These are phyloP conservation scores for Kurtzmaniella cleridarum DNA, from an alignment of 805 yeast species.

Conservation along the genomic window DNA sequence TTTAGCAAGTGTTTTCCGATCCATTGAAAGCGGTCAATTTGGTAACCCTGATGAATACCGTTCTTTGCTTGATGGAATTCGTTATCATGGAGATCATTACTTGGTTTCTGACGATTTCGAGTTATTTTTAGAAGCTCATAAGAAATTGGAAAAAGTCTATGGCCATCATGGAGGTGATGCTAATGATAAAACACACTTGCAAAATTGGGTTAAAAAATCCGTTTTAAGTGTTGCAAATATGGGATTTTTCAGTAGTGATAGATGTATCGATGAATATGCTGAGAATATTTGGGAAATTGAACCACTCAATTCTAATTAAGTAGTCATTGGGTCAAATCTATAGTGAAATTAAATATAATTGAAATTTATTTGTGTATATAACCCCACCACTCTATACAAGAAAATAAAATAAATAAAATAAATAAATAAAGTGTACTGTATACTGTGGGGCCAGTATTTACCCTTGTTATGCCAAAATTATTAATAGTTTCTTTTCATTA, in stretches of 20 bases:
- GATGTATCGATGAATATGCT: slow-evolving; percentile 89
- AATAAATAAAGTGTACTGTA: too few species aligned
- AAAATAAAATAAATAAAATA: too few species aligned
- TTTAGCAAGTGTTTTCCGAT: slow-evolving; percentile 56
- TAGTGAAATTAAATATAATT: too few species aligned
- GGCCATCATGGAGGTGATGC: slow-evolving; percentile 40
- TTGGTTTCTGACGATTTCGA: slow-evolving; percentile 87
- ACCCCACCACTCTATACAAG: too few species aligned
- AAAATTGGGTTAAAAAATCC: slow-evolving; percentile 70
- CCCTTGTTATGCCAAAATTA: too few species aligned
- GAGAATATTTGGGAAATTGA: slow-evolving; percentile 91
- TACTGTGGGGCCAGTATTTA: too few species aligned
- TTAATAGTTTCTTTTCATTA: too few species aligned
- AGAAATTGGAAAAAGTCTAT: slow-evolving; percentile 66
- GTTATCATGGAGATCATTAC: slow-evolving; percentile 76
- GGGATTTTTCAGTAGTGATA: slow-evolving; percentile 89
- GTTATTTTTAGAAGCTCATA: slow-evolving; percentile 78
- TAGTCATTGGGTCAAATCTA: too few species aligned
- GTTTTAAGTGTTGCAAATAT: slow-evolving; percentile 81
- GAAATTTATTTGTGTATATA: too few species aligned
- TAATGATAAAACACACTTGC: slow-evolving; percentile 46
- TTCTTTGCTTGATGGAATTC: slow-evolving; percentile 63
- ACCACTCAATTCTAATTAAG: slow-evolving; percentile 37
- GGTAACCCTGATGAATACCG: slow-evolving; percentile 66
- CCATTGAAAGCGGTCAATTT: slow-evolving; percentile 65